Evolutionary conservation across 345 rosid genomes (phyloP).

Genomic region (Pistacia atlantica): DNA sequence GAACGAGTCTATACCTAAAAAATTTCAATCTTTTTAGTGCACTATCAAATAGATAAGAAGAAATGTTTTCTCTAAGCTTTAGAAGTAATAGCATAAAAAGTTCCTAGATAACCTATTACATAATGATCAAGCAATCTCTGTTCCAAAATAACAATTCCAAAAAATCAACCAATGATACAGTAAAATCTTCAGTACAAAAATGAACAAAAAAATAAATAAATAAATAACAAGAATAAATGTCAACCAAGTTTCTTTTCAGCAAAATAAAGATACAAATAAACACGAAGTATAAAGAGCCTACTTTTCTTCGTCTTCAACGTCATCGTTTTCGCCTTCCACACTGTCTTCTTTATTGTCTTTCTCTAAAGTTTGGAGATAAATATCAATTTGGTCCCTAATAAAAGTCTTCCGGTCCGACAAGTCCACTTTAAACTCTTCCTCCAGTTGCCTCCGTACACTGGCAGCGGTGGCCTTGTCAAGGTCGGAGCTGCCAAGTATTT

Average conservation of each 20-base stretch:
- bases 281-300: conserved; percentile 7
- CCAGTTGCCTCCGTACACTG: conserved; percentile 68
- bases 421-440: conserved; percentile 61
- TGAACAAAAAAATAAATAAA: no score
- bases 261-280: neutral
- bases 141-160: no score
- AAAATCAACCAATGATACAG: neutral
- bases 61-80: no score
- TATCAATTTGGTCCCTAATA: conserved; percentile 73
- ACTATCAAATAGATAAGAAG: no score
- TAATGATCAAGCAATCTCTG: neutral
- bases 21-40: no score
- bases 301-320: conserved; percentile 34
- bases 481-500: conserved; percentile 70
- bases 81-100: no score
- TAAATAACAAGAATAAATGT: neutral
- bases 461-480: conserved; percentile 74
- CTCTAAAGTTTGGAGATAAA: conserved; percentile 49
- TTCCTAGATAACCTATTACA: no score
- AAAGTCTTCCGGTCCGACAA: conserved; percentile 63
- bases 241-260: neutral
- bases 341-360: conserved; percentile 23
- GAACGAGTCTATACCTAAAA: no score
- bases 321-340: conserved; percentile 36
- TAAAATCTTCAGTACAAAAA: neutral